A percentile compares a stretch with the other conserved stretches of the same genome.
These are phyloP conservation scores for Acrocalymma vagum DNA, from an alignment of 2,329 filamentous ascomycete genomes.

Conservation along the genomic window DNA sequence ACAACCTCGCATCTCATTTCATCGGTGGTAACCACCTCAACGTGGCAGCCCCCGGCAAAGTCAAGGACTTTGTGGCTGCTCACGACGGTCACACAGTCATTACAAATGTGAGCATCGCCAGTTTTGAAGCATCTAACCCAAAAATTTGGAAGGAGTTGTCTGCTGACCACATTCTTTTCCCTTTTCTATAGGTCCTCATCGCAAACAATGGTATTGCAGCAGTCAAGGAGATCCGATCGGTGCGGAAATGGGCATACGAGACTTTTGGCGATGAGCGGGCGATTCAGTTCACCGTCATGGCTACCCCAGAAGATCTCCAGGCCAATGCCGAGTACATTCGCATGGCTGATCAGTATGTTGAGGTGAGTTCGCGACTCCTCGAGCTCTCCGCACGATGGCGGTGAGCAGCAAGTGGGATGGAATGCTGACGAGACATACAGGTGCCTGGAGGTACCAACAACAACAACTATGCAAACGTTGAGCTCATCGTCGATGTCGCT, in stretches of 20 bases:
- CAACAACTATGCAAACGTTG: constrained; percentile 99
- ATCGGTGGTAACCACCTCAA: constrained; percentile 92
- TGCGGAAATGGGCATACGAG: constrained; percentile 99
- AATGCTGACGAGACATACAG: constrained; percentile 50
- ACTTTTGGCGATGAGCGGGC: constrained; percentile 97
- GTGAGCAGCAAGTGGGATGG: constrained; percentile 2
- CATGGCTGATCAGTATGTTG: constrained; percentile 99
- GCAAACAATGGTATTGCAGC: constrained; percentile 99
- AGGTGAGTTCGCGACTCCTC: constrained; percentile 60
- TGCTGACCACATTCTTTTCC: too few species aligned
- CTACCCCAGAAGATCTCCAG: constrained; percentile 94
- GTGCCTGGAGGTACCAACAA: constrained; percentile 99
- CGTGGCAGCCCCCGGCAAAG: constrained; percentile 81
- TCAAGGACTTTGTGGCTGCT: constrained; percentile 94
- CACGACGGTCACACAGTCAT: constrained; percentile 98
- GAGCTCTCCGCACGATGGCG: constrained; percentile 1
- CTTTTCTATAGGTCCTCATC: constrained; percentile 82
- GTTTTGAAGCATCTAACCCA: too few species aligned
- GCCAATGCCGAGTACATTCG: constrained; percentile 99
- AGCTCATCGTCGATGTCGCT: constrained; percentile 97
- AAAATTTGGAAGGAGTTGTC: too few species aligned
- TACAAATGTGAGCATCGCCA: constrained; percentile 80
- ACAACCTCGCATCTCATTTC: constrained; percentile 89
- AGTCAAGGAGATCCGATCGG: constrained; percentile 98
- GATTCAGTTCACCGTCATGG: constrained; percentile 99